These are phyloP conservation scores for Anastatica hierochuntica DNA, from an alignment of 345 rosid species.

Conservation along the genomic window DNA sequence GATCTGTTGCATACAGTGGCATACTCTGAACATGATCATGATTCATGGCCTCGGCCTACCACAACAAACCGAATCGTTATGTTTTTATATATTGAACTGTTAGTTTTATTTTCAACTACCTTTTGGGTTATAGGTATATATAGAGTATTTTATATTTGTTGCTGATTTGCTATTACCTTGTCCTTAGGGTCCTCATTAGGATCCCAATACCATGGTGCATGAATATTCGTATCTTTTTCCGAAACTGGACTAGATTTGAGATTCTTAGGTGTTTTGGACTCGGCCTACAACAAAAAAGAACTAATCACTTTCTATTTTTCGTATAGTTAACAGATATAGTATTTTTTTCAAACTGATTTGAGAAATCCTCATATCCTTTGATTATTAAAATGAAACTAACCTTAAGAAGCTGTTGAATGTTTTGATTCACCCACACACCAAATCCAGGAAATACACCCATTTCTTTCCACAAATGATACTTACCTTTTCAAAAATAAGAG, in stretches of 20 bases:
- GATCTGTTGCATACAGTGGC: neutral
- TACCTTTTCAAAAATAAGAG: too few species aligned
- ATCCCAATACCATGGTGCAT: slow-evolving; percentile 13
- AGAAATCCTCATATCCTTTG: neutral
- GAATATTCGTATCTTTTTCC: neutral
- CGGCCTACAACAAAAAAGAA: slow-evolving; percentile 28
- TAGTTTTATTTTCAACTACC: too few species aligned
- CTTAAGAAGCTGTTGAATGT: neutral
- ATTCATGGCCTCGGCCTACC: slow-evolving; percentile 38
- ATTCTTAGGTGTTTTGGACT: slow-evolving; percentile 23
- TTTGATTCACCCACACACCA: neutral
- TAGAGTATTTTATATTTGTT: too few species aligned
- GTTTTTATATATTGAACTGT: too few species aligned
- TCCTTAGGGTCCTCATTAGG: neutral
- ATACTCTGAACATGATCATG: slow-evolving; percentile 13
- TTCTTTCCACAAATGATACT: too few species aligned
- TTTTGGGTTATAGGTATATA: too few species aligned
- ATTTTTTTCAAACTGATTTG: too few species aligned
- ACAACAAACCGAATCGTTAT: too few species aligned
- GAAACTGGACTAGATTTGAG: neutral
- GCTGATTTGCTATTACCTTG: neutral
- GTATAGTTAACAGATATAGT: too few species aligned
- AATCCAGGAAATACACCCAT: neutral
- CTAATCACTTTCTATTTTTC: too few species aligned
- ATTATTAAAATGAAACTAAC: neutral